These are phyloP conservation scores for Candida awuae DNA, from an alignment of 805 yeast genomes.

Conservation along the genomic window DNA sequence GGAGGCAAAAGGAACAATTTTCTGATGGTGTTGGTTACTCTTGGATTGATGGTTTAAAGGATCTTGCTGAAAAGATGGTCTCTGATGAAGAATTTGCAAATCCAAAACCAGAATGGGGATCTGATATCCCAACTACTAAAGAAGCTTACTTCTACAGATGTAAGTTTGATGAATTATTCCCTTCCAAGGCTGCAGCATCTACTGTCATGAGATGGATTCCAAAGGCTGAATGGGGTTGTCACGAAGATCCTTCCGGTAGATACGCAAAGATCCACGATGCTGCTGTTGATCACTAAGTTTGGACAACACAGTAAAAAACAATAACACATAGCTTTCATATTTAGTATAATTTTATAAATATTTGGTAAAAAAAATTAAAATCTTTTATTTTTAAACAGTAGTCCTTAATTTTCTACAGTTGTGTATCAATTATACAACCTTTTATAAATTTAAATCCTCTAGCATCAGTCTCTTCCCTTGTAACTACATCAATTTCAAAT, in stretches of 20 bases:
- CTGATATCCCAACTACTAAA: slow-evolving; percentile 90
- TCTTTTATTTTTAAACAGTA: too few relatives aligned
- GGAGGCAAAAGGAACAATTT: slow-evolving; percentile 99
- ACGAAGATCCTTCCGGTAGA: slow-evolving; percentile 98
- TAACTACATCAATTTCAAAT: slow-evolving; percentile 53
- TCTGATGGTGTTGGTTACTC: slow-evolving; percentile 99
- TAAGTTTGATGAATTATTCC: slow-evolving; percentile 90
- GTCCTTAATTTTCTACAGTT: slow-evolving; percentile 9
- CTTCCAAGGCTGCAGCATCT: slow-evolving; percentile 82
- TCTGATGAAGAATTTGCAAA: slow-evolving; percentile 83
- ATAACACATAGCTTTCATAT: too few relatives aligned
- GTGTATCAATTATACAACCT: slow-evolving; percentile 48
- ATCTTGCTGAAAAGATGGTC: slow-evolving; percentile 79
- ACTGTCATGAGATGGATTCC: slow-evolving; percentile 99
- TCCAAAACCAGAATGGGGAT: slow-evolving; percentile 96
- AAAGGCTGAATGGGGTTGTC: slow-evolving; percentile 99
- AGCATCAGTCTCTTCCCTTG: slow-evolving; percentile 58
- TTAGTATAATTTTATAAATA: too few relatives aligned
- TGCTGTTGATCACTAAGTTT: slow-evolving; percentile 32
- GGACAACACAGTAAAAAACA: neutral
- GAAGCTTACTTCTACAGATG: slow-evolving; percentile 99
- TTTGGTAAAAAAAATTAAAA: too few relatives aligned
- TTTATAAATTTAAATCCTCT: slow-evolving; percentile 55
- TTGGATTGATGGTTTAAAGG: slow-evolving; percentile 98
- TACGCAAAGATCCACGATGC: slow-evolving; percentile 84